phyloP scores from a whole-genome alignment of 345 rosid genomes.

The Citrus cavaleriei region DNA sequence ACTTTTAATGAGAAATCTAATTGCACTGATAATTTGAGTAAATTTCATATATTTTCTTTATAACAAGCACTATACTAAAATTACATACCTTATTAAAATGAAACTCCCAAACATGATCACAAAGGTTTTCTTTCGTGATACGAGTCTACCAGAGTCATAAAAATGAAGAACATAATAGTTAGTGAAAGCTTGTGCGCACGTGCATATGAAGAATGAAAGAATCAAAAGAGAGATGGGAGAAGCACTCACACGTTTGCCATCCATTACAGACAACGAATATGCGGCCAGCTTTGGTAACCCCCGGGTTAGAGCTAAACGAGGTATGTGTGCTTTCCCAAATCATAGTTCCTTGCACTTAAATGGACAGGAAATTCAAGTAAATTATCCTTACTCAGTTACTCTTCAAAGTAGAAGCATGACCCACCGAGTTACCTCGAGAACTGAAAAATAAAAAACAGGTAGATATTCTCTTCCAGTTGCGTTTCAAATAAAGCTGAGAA shows the following conservation, averaged over 20 bases:
- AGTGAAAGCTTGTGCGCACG: no score
- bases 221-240: not conserved
- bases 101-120: constrained; percentile 62
- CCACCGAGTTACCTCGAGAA: no score
- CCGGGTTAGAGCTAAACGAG: constrained; percentile 40
- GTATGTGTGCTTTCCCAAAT: constrained; percentile 56
- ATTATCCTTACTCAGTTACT: not conserved
- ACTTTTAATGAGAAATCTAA: no score
- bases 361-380: not conserved
- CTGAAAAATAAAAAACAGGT: not conserved
- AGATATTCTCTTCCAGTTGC: not conserved
- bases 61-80: not conserved
- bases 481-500: not conserved
- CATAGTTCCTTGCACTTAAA: constrained; percentile 50
- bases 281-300: constrained; percentile 54
- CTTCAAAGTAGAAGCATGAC: not conserved
- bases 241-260: constrained; percentile 46
- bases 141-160: not conserved
- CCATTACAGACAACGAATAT: constrained; percentile 40
- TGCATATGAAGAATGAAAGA: not conserved
- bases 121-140: constrained; percentile 52
- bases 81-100: constrained; percentile 45
- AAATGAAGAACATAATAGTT: no score
- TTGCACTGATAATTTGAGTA: no score
- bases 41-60: no score